These are phyloP conservation scores for Chloris gayana DNA, from an alignment of 176 grass and related monocot species.

Conservation along the genomic window DNA sequence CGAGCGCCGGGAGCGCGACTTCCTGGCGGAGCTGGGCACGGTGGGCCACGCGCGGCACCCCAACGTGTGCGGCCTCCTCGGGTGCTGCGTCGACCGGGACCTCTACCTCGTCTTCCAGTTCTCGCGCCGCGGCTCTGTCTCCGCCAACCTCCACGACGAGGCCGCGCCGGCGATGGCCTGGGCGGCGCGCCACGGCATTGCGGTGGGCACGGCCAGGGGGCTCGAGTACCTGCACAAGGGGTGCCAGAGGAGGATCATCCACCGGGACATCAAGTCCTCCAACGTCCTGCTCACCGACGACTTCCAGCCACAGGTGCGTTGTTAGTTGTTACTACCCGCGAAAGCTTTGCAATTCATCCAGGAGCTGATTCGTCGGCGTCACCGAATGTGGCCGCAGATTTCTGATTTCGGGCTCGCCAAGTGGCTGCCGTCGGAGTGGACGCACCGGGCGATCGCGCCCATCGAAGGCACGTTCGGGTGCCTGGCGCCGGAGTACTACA, in stretches of 20 bases:
- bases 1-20: slow-evolving; percentile 88
- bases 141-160: slow-evolving; percentile 78
- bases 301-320: slow-evolving; percentile 69
- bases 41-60: slow-evolving; percentile 79
- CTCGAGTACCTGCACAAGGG: slow-evolving; percentile 92
- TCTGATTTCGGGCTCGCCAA: slow-evolving; percentile 92
- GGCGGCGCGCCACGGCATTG: slow-evolving; percentile 63
- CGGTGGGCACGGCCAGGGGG: slow-evolving; percentile 77
- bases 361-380: not conserved
- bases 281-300: slow-evolving; percentile 82
- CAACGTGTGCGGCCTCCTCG: slow-evolving; percentile 76
- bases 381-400: slow-evolving; percentile 44
- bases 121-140: slow-evolving; percentile 81
- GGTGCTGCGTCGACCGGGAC: slow-evolving; percentile 85
- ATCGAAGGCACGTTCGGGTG: slow-evolving; percentile 97
- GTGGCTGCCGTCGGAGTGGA: slow-evolving; percentile 95
- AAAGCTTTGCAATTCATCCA: not conserved
- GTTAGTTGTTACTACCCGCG: not conserved
- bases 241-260: slow-evolving; percentile 84
- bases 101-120: slow-evolving; percentile 84
- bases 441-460: slow-evolving; percentile 80
- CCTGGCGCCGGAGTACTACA: slow-evolving; percentile 96
- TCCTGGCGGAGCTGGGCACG: slow-evolving; percentile 82
- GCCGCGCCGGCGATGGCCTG: slow-evolving; percentile 59
- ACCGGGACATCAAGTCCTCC: slow-evolving; percentile 93